Evolutionary conservation across 2,329 filamentous ascomycete species (phyloP), one percentile per base, ranked within the genome.

Genomic region (Colletotrichum sp.): DNA sequence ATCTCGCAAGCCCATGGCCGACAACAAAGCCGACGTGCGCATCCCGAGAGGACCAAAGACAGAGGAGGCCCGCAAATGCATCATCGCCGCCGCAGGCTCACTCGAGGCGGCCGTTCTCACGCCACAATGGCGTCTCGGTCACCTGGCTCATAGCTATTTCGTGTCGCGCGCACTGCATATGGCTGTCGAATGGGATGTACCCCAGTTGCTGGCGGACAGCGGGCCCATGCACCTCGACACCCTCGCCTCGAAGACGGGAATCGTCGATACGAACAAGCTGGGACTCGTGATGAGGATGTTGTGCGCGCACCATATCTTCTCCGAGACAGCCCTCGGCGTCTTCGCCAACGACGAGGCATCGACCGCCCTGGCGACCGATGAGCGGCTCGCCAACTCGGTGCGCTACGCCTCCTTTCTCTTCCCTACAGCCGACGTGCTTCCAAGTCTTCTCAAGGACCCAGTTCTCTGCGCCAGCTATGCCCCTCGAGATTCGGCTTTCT

Each of bases 201-300:
- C 73, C 6, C 30, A 64, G 26, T 26, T 76, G n/a, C 26, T 76
- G 24, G 63, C 24, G n/a, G 30, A 44, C 32, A 72, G 63, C 16
- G 69, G 73, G 7, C 69, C 69, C 16, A 72, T 68, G 63, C 3
- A 12, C 8, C 55, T 72, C 21, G 63, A 64, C 13, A 70, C 55
- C 39, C 73, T 76, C 32, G 39, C 73, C n/a, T 16, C 63, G 16
- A 34, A 68, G 73, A 68, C 69, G 39, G 73, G 73, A 26, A 44
- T 76, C 39, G 69, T 49, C 44, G 69, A 76, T 26, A 15, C 28
- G 55, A 30, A 55, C 32, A 76, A 72, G 73, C 63, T 76, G 63
- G 73, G 39, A n/a, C n/a, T 72, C 8, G 73, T 76, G 26, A 76
- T 76, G 63, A 55, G 73, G n/a, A 76, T 70, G 5, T n/a, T 76